Evolutionary conservation across 169 alveolate species (phyloP).

Genomic region (Neospora caninum): DNA sequence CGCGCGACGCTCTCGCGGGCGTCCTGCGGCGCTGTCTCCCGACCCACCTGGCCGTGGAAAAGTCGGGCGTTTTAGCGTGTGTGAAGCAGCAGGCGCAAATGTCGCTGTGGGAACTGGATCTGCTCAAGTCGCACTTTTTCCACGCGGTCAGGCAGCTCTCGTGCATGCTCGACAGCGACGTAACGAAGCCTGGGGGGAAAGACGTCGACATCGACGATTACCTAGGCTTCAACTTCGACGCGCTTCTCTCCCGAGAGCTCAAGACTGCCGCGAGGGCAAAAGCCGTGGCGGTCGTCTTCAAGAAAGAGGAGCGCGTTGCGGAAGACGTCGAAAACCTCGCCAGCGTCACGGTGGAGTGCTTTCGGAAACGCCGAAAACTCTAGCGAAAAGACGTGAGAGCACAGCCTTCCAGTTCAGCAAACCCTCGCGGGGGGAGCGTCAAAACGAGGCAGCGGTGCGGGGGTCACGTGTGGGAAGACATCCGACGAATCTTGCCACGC

Average conservation of each 20-base stretch:
- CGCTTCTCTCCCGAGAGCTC: background rate
- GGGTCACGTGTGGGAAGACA: no score
- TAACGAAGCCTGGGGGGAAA: background rate
- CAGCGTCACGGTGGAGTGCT: background rate
- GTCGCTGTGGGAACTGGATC: conserved; percentile 63
- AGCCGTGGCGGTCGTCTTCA: background rate
- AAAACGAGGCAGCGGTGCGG: no score
- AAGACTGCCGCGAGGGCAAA: background rate
- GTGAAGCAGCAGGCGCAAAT: conserved; percentile 39
- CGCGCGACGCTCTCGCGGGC: background rate
- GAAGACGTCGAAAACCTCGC: background rate
- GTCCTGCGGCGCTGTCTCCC: background rate
- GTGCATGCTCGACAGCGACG: conserved; percentile 8
- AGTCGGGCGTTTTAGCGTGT: background rate
- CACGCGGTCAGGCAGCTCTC: conserved; percentile 34
- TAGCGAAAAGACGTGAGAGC: background rate
- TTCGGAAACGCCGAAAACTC: background rate
- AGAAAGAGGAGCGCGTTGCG: background rate
- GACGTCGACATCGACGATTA: conserved; percentile 2
- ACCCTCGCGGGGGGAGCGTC: no score
- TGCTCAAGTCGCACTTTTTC: conserved; percentile 18
- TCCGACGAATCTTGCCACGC: no score
- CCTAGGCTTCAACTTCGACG: background rate
- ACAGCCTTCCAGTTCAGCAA: no score
- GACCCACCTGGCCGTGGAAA: background rate